Conservation (phyloP, 1,284 basidiomycete species). For the Fomes fomentarius region DNA sequence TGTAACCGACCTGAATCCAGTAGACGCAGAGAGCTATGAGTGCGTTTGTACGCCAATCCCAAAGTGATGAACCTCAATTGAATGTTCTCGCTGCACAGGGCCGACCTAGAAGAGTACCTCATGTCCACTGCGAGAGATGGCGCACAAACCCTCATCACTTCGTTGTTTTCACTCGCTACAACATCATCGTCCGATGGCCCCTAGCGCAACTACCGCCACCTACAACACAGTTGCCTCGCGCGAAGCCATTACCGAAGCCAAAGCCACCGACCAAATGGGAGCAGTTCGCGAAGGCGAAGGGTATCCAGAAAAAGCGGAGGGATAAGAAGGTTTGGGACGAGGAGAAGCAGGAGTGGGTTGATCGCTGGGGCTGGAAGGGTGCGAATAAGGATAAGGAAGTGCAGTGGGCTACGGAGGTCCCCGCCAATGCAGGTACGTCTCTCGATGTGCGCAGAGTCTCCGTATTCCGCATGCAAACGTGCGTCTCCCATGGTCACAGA, state of each 20-base stretch:
- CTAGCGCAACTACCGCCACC: constrained; percentile 83
- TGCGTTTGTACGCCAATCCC: constrained; percentile 45
- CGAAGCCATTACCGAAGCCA: constrained; percentile 92
- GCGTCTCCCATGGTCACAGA: constrained; percentile 40
- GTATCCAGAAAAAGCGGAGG: constrained; percentile 82
- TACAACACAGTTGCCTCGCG: constrained; percentile 78
- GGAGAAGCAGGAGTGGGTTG: constrained; percentile 91
- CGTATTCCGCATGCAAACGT: neutral
- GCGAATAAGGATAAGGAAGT: constrained; percentile 90
- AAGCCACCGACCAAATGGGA: constrained; percentile 98
- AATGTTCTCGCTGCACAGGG: constrained; percentile 41
- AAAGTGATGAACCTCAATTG: neutral
- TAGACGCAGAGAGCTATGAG: constrained; percentile 82
- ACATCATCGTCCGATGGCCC: constrained; percentile 78
- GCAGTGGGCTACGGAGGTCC: constrained; percentile 94
- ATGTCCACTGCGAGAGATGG: constrained; percentile 84
- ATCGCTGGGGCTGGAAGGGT: constrained; percentile 89
- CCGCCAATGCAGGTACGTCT: constrained; percentile 77
- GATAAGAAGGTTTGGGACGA: constrained; percentile 95
- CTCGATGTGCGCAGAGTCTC: too few species aligned
- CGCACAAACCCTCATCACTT: constrained; percentile 80
- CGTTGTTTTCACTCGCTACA: constrained; percentile 86
- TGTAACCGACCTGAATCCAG: constrained; percentile 87
- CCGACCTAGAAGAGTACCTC: constrained; percentile 82
- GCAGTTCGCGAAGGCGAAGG: constrained; percentile 92